A percentile compares a stretch with the other conserved stretches of the same genome.
phyloP scores from a whole-genome alignment of 1,284 basidiomycete species.

The Agaricales sp. region DNA sequence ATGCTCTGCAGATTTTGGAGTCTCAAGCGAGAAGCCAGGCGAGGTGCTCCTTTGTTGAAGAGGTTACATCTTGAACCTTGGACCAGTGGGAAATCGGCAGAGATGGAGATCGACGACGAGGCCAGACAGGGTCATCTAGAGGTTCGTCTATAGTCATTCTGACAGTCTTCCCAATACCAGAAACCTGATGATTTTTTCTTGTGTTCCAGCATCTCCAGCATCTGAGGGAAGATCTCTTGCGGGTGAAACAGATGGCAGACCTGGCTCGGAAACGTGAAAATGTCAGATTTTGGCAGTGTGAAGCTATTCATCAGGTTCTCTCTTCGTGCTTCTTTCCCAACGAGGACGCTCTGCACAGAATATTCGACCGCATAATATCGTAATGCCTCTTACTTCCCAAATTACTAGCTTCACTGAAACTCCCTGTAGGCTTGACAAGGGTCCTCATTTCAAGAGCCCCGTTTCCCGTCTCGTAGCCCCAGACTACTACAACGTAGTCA shows the following conservation, averaged over 20 bases:
- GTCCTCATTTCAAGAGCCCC: slow-evolving; percentile 70
- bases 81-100: slow-evolving; percentile 55
- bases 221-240: slow-evolving; percentile 73
- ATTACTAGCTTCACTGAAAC: slow-evolving; percentile 5
- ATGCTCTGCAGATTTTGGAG: slow-evolving; percentile 93
- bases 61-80: slow-evolving; percentile 94
- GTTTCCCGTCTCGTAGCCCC: slow-evolving; percentile 78
- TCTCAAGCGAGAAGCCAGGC: slow-evolving; percentile 84
- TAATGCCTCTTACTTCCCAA: slow-evolving; percentile 23
- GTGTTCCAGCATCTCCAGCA: slow-evolving; percentile 51
- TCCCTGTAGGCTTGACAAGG: slow-evolving; percentile 56
- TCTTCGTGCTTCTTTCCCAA: slow-evolving; percentile 60
- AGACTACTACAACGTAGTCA: slow-evolving; percentile 87
- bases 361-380: slow-evolving; percentile 65
- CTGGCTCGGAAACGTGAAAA: slow-evolving; percentile 76
- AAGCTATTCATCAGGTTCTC: slow-evolving; percentile 63
- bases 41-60: slow-evolving; percentile 92
- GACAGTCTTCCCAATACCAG: not conserved
- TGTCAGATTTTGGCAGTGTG: slow-evolving; percentile 69
- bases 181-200: slow-evolving; percentile 8
- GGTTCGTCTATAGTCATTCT: slow-evolving; percentile 26
- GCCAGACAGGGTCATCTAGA: slow-evolving; percentile 44
- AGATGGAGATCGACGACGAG: slow-evolving; percentile 60
- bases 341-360: slow-evolving; percentile 47
- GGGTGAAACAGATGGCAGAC: slow-evolving; percentile 63